Base-by-base conservation (phyloP, 495 filamentous ascomycete species). In the Durotheca rogersii region DNA sequence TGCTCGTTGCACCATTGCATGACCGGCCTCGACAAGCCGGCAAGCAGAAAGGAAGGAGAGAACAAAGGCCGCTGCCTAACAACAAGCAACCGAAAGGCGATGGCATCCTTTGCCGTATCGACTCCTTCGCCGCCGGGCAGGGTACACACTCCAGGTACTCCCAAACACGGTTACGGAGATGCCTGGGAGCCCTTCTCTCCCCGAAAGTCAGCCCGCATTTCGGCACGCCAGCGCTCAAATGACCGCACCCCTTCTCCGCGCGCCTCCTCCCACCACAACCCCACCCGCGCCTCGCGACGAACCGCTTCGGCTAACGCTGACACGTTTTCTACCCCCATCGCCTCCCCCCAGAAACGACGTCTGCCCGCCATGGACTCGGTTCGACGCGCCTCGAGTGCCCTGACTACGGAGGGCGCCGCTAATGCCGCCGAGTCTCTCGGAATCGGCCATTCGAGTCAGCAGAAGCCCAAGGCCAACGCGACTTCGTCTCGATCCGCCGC, bases 151-250 rank as follows among this genome's bases (percentile, higher is more conserved):
- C 90, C 90, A 37, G 74, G 81, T 37, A 86, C 89, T 30, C 90
- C 90, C 12, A 81, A 78, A 27, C 81, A 84, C 70, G 87, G 87
- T 40, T 82, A 75, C 59, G 77, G 80, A 47, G 87, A 94, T 70
- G 64, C 70, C 40, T 89, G 83, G 67, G 80, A 86, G 53, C 86
- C 86, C 17, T 89, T 85, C 66, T 74, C 73, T 68, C 77, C 81
- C 10, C 73, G 82, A 37, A 79, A 81, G 35, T 84, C 81, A 4
- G 67, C 69, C 37, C 73, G 81, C 47, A 68, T 80, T 39, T 71
- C 68, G 14, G 62, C 66, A 9, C 23, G 9, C 9, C 65, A 76
- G 42, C 64, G 63, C 16, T 55, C 72, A 25, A 55, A 57, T 42
- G 57, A 62, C 32, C 67, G 70, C 47, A 74, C 70, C 5, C 72